Percentiles rank a stretch among this genome's conserved stretches.
These are phyloP conservation scores for Ustilago vetiveriae DNA, from an alignment of 1,284 basidiomycete genomes.

Conservation along the genomic window DNA sequence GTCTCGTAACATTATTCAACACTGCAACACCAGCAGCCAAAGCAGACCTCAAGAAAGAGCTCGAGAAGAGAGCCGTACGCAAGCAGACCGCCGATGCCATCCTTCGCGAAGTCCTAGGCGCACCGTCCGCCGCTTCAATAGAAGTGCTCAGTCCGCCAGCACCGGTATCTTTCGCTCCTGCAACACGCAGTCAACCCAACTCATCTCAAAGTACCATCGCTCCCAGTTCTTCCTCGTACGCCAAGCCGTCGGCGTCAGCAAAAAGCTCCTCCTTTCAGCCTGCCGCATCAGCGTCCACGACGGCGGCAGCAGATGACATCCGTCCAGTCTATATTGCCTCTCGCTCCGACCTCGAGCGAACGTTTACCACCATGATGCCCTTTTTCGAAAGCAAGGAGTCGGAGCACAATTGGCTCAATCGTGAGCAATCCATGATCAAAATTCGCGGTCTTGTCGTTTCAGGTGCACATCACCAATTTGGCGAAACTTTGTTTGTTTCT, in stretches of 20 bases:
- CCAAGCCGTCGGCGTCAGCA: conserved; percentile 1
- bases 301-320: conserved; percentile 48
- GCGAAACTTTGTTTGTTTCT: conserved; percentile 76
- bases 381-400: conserved; percentile 93
- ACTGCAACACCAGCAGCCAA: conserved; percentile 83
- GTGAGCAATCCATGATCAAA: conserved; percentile 81
- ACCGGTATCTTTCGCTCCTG: conserved; percentile 8
- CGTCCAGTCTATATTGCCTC: conserved; percentile 78
- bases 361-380: conserved; percentile 81
- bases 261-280: not conserved
- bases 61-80: conserved; percentile 71
- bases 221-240: conserved; percentile 3
- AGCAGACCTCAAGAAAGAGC: conserved; percentile 89
- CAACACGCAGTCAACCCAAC: conserved; percentile 2
- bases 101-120: conserved; percentile 67
- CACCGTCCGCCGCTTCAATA: conserved; percentile 13
- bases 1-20: conserved; percentile 84
- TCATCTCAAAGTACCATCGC: conserved; percentile 5
- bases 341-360: conserved; percentile 81
- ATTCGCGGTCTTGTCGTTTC: conserved; percentile 92
- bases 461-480: conserved; percentile 78
- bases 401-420: conserved; percentile 91
- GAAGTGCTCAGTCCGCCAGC: conserved; percentile 4
- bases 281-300: conserved; percentile 3
- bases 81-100: conserved; percentile 77